Conservation (phyloP, 2,329 filamentous ascomycete genomes). For the Xylaria digitata region DNA sequence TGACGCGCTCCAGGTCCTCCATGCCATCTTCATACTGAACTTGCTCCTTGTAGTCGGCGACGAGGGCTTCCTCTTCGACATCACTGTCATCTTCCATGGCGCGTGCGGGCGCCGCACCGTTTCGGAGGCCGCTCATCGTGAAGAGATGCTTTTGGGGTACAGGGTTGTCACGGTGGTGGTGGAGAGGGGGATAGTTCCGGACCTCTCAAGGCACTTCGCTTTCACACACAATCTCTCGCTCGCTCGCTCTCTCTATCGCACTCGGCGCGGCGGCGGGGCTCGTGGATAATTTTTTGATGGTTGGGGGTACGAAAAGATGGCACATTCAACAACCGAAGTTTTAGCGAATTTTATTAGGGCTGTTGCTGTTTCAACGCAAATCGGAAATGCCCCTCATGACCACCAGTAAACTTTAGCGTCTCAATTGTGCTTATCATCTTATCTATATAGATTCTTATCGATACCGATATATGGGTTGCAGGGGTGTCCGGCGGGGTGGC, state of each 20-base stretch:
- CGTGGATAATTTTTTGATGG: conserved; percentile 46
- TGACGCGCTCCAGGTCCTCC: conserved; percentile 82
- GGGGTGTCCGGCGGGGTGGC: neutral
- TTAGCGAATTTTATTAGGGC: conserved; percentile 49
- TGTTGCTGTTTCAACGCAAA: conserved; percentile 32
- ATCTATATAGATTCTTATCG: conserved; percentile 26
- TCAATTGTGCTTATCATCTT: conserved; percentile 15
- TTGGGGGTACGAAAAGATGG: conserved; percentile 33
- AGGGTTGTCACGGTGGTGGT: conserved; percentile 36
- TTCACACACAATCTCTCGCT: conserved; percentile 12
- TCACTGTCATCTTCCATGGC: conserved; percentile 85
- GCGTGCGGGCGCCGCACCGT: conserved; percentile 69
- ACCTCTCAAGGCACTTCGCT: conserved; percentile 32
- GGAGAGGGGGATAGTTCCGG: conserved; percentile 38
- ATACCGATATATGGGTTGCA: neutral
- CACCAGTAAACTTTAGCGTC: neutral
- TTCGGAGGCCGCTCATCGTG: conserved; percentile 72
- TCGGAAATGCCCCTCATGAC: neutral
- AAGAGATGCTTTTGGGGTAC: conserved; percentile 28
- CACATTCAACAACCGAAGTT: conserved; percentile 46
- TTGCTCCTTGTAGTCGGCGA: conserved; percentile 95
- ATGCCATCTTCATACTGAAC: conserved; percentile 92
- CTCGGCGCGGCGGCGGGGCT: conserved; percentile 41
- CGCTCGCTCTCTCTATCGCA: conserved; percentile 10
- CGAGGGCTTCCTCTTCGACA: conserved; percentile 94